A percentile compares a stretch with the other conserved stretches of the same genome.
phyloP scores from a whole-genome alignment of 2,329 filamentous ascomycete species.

The Trichoderma sp. region DNA sequence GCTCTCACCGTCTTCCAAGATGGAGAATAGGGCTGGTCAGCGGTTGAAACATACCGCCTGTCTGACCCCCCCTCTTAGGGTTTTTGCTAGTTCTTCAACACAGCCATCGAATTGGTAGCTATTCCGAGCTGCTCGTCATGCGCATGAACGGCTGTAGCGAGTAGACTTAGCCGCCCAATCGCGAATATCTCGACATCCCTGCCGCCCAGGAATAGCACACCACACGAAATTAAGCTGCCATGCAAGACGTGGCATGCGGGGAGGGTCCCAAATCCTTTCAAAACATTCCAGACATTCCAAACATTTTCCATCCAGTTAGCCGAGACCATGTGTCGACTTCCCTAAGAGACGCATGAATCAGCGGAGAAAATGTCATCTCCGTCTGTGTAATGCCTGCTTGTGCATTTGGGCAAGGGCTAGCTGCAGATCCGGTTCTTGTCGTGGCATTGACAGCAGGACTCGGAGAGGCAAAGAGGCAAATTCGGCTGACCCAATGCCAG shows the following conservation, averaged over 20 bases:
- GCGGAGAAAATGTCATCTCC: neutral
- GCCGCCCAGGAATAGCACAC: neutral
- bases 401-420: neutral
- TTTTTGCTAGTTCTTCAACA: neutral
- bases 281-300: neutral
- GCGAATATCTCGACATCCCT: neutral
- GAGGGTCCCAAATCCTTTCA: neutral
- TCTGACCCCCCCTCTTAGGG: neutral
- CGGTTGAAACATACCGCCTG: slow-evolving; percentile 6
- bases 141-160: slow-evolving; percentile 7
- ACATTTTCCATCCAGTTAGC: neutral
- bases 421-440: neutral
- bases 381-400: neutral
- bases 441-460: neutral
- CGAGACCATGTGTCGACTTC: neutral
- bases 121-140: neutral
- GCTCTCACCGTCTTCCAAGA: neutral
- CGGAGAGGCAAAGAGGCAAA: neutral
- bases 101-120: neutral
- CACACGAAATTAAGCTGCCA: neutral
- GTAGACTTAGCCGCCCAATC: neutral
- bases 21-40: slow-evolving; percentile 2
- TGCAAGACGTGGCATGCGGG: neutral
- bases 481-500: neutral
- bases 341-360: neutral